These are phyloP conservation scores for Pseudocercospora eumusae DNA, from an alignment of 2,329 filamentous ascomycete genomes.

Conservation along the genomic window DNA sequence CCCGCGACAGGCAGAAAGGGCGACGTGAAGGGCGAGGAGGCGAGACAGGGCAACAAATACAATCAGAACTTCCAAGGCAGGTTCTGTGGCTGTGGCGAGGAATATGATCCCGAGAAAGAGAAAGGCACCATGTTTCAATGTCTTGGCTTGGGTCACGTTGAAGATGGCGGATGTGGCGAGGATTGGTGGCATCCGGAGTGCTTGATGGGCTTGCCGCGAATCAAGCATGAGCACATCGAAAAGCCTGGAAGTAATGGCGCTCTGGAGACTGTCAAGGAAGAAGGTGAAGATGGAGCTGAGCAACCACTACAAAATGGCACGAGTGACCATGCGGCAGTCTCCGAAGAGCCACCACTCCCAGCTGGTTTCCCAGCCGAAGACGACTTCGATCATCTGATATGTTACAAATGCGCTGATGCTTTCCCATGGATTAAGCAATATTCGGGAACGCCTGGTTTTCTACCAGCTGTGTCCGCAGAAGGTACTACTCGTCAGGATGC, in stretches of 20 bases:
- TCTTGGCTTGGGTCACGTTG: conserved; percentile 74
- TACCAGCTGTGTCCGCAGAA: conserved; percentile 65
- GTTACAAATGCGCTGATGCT: conserved; percentile 87
- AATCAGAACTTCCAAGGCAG: conserved; percentile 93
- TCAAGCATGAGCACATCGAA: conserved; percentile 52
- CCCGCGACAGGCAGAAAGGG: conserved; percentile 73
- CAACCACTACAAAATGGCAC: conserved; percentile 36
- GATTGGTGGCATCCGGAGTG: conserved; percentile 98
- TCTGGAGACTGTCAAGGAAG: conserved; percentile 36
- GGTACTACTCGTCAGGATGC: background rate
- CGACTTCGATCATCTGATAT: conserved; percentile 85
- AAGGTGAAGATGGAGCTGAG: conserved; percentile 37
- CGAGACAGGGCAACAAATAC: conserved; percentile 76
- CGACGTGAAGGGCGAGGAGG: conserved; percentile 71
- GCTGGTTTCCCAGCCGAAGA: conserved; percentile 87
- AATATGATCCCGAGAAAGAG: conserved; percentile 85
- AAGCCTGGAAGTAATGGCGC: conserved; percentile 24
- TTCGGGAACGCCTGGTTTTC: conserved; percentile 75
- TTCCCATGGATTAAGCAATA: conserved; percentile 92
- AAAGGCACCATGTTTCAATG: conserved; percentile 99
- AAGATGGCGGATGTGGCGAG: conserved; percentile 88
- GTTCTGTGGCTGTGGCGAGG: conserved; percentile 86
- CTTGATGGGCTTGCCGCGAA: conserved; percentile 74
- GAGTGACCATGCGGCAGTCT: conserved; percentile 53
- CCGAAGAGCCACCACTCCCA: conserved; percentile 66